Base-by-base conservation (phyloP, 176 grass and related monocot genomes). In the Musa itinerans region DNA sequence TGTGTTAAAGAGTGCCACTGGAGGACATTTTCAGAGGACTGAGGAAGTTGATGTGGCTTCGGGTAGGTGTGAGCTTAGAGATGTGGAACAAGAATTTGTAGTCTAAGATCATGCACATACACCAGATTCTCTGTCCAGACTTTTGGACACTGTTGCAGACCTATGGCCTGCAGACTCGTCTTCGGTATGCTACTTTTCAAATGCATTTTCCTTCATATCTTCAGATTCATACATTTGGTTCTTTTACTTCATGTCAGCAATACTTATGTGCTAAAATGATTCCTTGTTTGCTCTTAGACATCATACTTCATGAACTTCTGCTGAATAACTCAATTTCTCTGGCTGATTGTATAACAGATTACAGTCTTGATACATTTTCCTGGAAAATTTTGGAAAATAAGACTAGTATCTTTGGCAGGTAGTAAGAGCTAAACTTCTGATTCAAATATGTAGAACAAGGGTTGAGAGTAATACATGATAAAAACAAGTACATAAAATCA, bases 11-110 rank as follows among this genome's bases (percentile, higher is more conserved):
- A 49, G 89, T 81, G 11, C 89, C 86, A 26, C 54, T 92, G 86
- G 92, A 92, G 74, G 86, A 96, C 72, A 96, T 96, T 71, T 89
- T 96, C 8, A 96, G 73, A 78, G 89, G 92, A 49, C 92, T 27
- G 92, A 96, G 82, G 92, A 96, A 80, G 92, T 96, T 34, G 92
- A 96, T 85, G 86, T 86, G 56, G 88, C 92, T 74, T 89, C 89
- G 2, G 92, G 92, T 29, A 87, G 89, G 43, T 89, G 85, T 72
- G 92, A 96, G 83, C 82, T 92, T 64, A 96, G 92, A 69, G 89
- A 96, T 34, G 92, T 92, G 82, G 92, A 96, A 16, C 92, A 96
- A 87, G 89, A 86, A 2, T 96, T 87, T 85, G 92, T 92, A 69
- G 86, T 96, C 10, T 78, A 92, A 69, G 92, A 96, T 71, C 82